A percentile compares a stretch with the other conserved stretches of the same genome.
These are phyloP conservation scores for Cladobotryum mycophilum DNA, from an alignment of 2,329 filamentous ascomycete genomes.

Conservation along the genomic window DNA sequence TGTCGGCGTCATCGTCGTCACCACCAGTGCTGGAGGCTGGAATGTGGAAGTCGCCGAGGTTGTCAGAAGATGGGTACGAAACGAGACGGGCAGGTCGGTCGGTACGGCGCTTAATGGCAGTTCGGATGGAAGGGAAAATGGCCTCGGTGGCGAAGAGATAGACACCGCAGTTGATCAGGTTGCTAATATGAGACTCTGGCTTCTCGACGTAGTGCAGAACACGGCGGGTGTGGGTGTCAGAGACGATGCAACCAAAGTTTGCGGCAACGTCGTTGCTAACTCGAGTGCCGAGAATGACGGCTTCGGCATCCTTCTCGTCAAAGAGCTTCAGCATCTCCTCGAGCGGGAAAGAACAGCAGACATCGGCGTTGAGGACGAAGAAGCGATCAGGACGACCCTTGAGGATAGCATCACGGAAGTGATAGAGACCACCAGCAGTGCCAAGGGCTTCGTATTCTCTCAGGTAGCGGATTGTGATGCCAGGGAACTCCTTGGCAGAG, in stretches of 20 bases:
- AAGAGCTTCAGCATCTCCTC: conserved; percentile 93
- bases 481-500: conserved; percentile 73
- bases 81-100: conserved; percentile 77
- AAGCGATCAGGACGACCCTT: conserved; percentile 92
- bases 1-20: conserved; percentile 57
- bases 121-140: conserved; percentile 93
- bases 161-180: conserved; percentile 98
- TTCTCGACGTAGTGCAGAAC: conserved; percentile 99
- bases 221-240: conserved; percentile 85
- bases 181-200: conserved; percentile 90
- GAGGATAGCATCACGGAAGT: conserved; percentile 97
- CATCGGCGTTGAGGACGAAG: conserved; percentile 96
- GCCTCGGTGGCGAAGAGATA: conserved; percentile 94
- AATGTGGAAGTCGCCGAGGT: conserved; percentile 65
- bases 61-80: conserved; percentile 94
- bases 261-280: conserved; percentile 85
- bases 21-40: conserved; percentile 28
- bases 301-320: conserved; percentile 91
- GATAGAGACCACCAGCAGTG: conserved; percentile 93
- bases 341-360: conserved; percentile 97
- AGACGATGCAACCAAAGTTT: conserved; percentile 98
- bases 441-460: conserved; percentile 96
- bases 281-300: conserved; percentile 88
- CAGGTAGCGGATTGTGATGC: conserved; percentile 83
- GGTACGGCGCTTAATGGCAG: conserved; percentile 89